A percentile compares a stretch with the other conserved stretches of the same genome.
Conservation (phyloP, 2,329 filamentous ascomycete genomes). For the Aureobasidium leucospermi region DNA sequence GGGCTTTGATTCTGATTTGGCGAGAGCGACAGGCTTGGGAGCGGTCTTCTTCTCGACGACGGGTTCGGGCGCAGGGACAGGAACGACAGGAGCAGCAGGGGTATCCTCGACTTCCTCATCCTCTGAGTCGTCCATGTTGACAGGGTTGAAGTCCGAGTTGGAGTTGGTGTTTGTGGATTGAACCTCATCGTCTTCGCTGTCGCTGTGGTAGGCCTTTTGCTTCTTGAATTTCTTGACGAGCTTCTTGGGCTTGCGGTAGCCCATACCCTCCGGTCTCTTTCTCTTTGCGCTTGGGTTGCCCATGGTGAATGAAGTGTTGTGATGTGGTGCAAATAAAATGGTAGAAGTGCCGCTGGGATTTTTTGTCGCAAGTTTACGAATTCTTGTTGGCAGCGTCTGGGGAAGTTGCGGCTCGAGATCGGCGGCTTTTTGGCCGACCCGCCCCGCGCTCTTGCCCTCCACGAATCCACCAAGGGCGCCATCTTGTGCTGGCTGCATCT, state of each 20-base stretch:
- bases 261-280: conserved; percentile 24
- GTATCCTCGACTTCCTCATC: conserved; percentile 32
- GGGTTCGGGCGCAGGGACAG: conserved; percentile 19
- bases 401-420: neutral
- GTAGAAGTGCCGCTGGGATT: neutral
- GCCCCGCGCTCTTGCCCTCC: neutral
- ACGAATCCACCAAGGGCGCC: neutral
- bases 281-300: conserved; percentile 35
- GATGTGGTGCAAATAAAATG: neutral
- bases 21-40: neutral
- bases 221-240: conserved; percentile 54
- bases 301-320: conserved; percentile 13
- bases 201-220: conserved; percentile 58
- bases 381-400: neutral
- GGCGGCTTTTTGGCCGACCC: neutral
- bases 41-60: conserved; percentile 1
- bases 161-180: conserved; percentile 25
- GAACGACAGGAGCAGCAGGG: neutral
- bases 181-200: conserved; percentile 43
- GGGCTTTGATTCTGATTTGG: neutral
- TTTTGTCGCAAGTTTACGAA: neutral
- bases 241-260: conserved; percentile 42
- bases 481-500: neutral
- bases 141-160: conserved; percentile 39
- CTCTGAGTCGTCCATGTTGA: conserved; percentile 43